Percentiles rank a stretch among this genome's conserved stretches.
These are phyloP conservation scores for Colletotrichum falcatum DNA, from an alignment of 2,329 filamentous ascomycete species.

Conservation along the genomic window DNA sequence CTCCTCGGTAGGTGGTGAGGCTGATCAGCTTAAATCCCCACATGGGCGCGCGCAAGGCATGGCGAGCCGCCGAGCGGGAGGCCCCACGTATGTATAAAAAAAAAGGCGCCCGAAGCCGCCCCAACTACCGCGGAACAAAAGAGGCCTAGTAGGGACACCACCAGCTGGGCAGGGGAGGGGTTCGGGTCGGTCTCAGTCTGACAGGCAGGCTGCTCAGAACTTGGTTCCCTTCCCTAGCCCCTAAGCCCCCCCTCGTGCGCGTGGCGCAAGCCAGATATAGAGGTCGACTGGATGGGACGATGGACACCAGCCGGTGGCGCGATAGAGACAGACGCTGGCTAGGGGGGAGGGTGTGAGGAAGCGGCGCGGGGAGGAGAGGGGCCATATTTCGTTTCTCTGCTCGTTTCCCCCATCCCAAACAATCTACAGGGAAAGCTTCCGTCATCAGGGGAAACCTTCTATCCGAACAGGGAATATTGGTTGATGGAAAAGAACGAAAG, in stretches of 20 bases:
- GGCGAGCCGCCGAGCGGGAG: not conserved
- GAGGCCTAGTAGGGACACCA: not conserved
- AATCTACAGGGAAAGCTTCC: conserved; percentile 8
- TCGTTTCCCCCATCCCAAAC: not conserved
- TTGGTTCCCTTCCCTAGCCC: too few species aligned
- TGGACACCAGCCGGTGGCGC: not conserved
- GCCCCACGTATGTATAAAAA: too few species aligned
- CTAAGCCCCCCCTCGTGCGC: too few species aligned
- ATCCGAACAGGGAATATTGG: conserved; percentile 5
- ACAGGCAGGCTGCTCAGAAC: not conserved
- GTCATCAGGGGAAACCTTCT: conserved; percentile 5
- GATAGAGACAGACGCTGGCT: not conserved
- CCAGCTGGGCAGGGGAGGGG: not conserved
- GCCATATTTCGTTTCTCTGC: not conserved
- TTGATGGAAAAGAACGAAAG: not conserved
- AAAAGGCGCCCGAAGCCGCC: not conserved
- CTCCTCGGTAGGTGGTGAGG: conserved; percentile 4
- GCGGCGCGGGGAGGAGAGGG: conserved; percentile 7
- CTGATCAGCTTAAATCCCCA: not conserved
- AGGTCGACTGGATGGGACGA: not conserved
- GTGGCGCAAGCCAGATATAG: too few species aligned
- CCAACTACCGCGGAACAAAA: not conserved
- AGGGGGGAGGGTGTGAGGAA: not conserved
- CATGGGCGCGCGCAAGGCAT: too few species aligned
- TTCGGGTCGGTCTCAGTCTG: not conserved